Percentiles rank a stretch among this genome's conserved stretches.
Evolutionary conservation across 495 filamentous ascomycete genomes (phyloP).

Genomic region (Astrothelium macrocarpum): DNA sequence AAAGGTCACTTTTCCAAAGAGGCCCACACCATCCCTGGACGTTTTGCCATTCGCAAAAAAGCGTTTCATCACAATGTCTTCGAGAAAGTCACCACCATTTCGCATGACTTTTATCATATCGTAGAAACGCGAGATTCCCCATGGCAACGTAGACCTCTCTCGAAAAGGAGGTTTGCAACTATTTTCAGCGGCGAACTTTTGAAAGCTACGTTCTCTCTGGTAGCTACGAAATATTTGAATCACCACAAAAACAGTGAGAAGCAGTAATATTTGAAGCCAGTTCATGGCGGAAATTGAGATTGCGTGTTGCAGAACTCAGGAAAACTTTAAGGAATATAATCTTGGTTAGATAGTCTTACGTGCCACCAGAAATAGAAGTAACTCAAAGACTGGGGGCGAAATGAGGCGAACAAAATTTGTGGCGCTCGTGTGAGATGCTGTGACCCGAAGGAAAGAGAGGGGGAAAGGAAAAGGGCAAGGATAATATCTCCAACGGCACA

Average conservation of each 20-base stretch:
- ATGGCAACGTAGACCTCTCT: background rate
- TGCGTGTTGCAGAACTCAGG: no score
- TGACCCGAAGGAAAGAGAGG: no score
- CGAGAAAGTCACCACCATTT: conserved; percentile 1
- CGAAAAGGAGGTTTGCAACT: conserved; percentile 13
- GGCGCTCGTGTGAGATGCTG: no score
- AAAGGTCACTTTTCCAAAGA: conserved; percentile 9
- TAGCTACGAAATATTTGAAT: background rate
- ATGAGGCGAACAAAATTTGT: no score
- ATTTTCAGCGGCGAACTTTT: conserved; percentile 13
- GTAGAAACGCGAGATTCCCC: conserved; percentile 5
- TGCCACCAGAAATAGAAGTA: no score
- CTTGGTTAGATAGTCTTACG: no score
- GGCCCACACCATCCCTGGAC: conserved; percentile 33
- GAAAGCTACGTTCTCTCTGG: conserved; percentile 10
- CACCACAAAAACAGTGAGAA: background rate
- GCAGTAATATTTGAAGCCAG: background rate
- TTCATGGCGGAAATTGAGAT: background rate
- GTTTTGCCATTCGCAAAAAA: background rate
- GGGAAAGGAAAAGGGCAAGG: no score
- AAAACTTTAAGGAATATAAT: no score
- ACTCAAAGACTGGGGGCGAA: no score
- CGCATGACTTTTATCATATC: background rate
- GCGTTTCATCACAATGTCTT: conserved; percentile 3
- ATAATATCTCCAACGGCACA: no score